Evolutionary conservation across 129 eudicot species (phyloP), one percentile per base, ranked within the genome.

Genomic region (Dittrichia graveolens): DNA sequence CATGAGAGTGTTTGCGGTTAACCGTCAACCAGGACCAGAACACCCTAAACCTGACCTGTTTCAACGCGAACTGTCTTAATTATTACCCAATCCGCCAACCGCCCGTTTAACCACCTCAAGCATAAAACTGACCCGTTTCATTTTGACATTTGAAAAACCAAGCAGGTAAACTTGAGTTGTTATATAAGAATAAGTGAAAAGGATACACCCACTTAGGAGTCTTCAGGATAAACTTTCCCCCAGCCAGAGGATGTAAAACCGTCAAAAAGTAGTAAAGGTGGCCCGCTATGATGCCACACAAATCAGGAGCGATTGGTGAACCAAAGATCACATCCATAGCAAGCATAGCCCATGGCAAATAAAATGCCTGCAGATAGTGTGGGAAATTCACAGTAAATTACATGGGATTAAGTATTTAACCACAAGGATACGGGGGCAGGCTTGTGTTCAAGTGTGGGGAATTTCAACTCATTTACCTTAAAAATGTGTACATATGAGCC

Each of bases 271-370:
- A 92, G 72, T 82, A 92, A 0, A 92, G 43, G 73, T 92, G 96
- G 14, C 97, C 96, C 31, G 91, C 93, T n/a, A 89, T 55, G 34
- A 92, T 92, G 34, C 97, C 97, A 81, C 82, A 65, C 13, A 92
- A 85, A 81, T 88, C 96, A 13, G 96, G 97, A 50, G 61, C 73
- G 5, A 89, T 57, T 42, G 86, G 85, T 40, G 97, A 92, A 67
- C 97, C 97, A 77, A 92, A 89, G 47, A 92, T 85, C 59, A 92
- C 97, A 85, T 92, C 97, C 76, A 92, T 62, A 63, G 77, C 84
- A 39, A 92, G 97, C 97, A 92, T 92, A 9, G 89, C 89, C 97
- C 97, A 92, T 15, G 97, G 97, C 58, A 92, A 67, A 72, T 92
- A 92, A 77, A 92, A 92, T 39, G 96, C 96, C 97, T 92, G 85